Base-by-base conservation (phyloP, 306 rosid species). In the Medicago ruthenica region DNA sequence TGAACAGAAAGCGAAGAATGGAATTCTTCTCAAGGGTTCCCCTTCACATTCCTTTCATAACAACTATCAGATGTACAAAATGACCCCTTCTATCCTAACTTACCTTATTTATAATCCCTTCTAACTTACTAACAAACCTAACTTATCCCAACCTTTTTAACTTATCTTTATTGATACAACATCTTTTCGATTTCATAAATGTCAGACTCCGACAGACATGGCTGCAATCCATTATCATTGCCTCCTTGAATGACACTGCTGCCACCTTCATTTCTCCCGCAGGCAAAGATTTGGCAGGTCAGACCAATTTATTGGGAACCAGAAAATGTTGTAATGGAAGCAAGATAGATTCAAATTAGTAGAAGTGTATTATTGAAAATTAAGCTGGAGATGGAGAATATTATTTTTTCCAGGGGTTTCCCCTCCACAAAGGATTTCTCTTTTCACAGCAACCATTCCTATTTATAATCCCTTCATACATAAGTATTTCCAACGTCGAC, bases 191-290 rank as follows among this genome's bases (percentile, higher is more conserved):
- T 57, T 20, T 57, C 62, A 10, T 57, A 20, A 55, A 9, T 54
- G 61, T 20, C 18, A 55, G 61, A 55, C 24, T 20, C 61, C 61
- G 14, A 17, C 62, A 55, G 62, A 20, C 62, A 20, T 13, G 20
- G 41, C 42, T 60, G 6, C 15, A 60, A 24, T 60, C 42, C 67
- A 13, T 60, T 31, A 60, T 31, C 67, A 14, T 14, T 41, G 42
- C 39, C 9, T 60, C 42, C 18, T 60, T 27, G 11, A 27, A 24
- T 14, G 11, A 61, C 41, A 61, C 67, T 57, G 21, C 17, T 37
- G 31, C 70, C n/a, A 16, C 21, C 27, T 63, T 63, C 50, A 64
- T 64, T 64, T 64, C 70, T 64, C 4, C 31, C n/a, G 10, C 70
- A 64, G 20, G n/a, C 39, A 39, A 41, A 37, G 70, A 37, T 64